A percentile compares a stretch with the other conserved stretches of the same genome.
Evolutionary conservation across 257 asterid genomes (phyloP).

Genomic region (Gentiana macrophylla): DNA sequence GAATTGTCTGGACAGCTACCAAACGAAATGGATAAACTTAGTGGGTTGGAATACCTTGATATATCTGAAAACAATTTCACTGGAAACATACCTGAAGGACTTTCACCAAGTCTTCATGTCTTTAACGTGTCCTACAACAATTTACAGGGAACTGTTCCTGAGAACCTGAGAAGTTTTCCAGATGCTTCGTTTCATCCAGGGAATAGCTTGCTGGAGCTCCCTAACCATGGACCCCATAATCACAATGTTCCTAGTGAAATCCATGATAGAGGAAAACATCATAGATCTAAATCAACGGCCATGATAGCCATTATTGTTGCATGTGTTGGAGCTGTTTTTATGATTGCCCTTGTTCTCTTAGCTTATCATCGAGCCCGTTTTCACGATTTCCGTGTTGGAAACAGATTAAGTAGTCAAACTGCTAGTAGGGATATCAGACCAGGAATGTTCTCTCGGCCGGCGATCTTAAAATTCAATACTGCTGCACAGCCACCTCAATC

Average conservation of each 20-base stretch:
- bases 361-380: slow-evolving; percentile 61
- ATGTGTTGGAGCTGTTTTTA: slow-evolving; percentile 56
- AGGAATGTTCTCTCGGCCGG: slow-evolving; percentile 47
- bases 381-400: slow-evolving; percentile 35
- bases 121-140: slow-evolving; percentile 55
- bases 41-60: slow-evolving; percentile 50
- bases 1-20: slow-evolving; percentile 63
- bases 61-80: slow-evolving; percentile 56
- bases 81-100: slow-evolving; percentile 54
- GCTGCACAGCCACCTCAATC: slow-evolving; percentile 50
- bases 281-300: slow-evolving; percentile 33
- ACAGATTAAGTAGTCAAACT: slow-evolving; percentile 37
- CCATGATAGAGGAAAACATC: slow-evolving; percentile 6
- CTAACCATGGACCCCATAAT: slow-evolving; percentile 9
- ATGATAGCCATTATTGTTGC: slow-evolving; percentile 71
- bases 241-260: slow-evolving; percentile 16
- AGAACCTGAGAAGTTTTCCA: slow-evolving; percentile 44
- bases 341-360: slow-evolving; percentile 61
- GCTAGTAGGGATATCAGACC: slow-evolving; percentile 45
- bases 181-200: slow-evolving; percentile 69
- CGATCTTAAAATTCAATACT: slow-evolving; percentile 55
- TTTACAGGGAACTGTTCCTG: slow-evolving; percentile 58
- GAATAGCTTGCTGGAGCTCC: slow-evolving; percentile 24
- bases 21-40: slow-evolving; percentile 51
- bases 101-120: slow-evolving; percentile 46